phyloP scores from a whole-genome alignment of 2,329 filamentous ascomycete species.

The Beauveria rudraprayagi region DNA sequence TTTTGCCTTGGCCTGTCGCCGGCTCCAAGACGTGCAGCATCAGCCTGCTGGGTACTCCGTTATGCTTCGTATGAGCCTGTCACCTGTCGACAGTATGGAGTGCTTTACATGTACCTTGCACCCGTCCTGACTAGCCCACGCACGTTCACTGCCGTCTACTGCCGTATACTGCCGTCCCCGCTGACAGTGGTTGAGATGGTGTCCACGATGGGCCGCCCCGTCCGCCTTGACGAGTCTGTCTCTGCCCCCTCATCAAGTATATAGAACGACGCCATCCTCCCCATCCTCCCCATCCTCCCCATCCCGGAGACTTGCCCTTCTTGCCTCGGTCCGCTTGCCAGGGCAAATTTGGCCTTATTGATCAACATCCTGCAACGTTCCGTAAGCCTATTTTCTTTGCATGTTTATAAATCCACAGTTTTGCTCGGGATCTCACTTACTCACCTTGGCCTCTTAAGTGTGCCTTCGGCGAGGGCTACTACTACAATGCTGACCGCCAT shows the following conservation, averaged over 20 bases:
- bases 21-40: neutral
- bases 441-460: neutral
- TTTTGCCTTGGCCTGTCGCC: neutral
- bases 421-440: neutral
- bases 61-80: neutral
- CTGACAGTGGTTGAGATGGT: constrained; percentile 6
- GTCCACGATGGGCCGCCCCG: constrained; percentile 4
- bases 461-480: neutral
- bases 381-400: neutral
- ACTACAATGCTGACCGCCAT: constrained; percentile 1
- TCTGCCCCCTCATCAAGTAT: neutral
- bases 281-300: neutral
- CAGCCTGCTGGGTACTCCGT: neutral
- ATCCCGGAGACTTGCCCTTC: neutral
- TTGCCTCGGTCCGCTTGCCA: neutral
- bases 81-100: neutral
- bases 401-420: neutral
- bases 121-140: neutral
- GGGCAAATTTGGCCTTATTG: constrained; percentile 1
- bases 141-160: neutral
- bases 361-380: neutral
- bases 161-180: neutral
- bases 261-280: constrained; percentile 10
- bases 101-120: constrained; percentile 3
- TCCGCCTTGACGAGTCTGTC: constrained; percentile 5